Evolutionary conservation across 768 basidiomycete genomes (phyloP), one percentile per base, ranked within the genome.

Genomic region (Lactifluus rugatus): DNA sequence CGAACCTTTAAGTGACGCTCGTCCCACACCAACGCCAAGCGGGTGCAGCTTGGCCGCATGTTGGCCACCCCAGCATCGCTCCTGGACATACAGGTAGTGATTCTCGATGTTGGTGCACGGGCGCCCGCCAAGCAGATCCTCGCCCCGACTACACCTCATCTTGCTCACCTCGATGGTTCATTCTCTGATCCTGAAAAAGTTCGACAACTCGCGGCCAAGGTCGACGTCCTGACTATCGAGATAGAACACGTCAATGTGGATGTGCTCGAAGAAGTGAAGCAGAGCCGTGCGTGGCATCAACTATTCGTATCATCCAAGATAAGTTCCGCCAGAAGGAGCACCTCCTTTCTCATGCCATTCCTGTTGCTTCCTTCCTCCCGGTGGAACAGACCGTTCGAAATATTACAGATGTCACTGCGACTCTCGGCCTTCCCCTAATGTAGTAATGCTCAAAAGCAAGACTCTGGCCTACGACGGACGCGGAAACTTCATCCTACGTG

Each of bases 41-140:
- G 96, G 96, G 37, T 94, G 95, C 95, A 98, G 72, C 82, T 99
- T 25, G 95, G 95, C 25, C 91, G 95, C 23, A 99, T 99, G 96
- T 80, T 99, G 14, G 89, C 87, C 4, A 85, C 85, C 32, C 84
- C 94, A 0, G 94, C 95, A 3, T 85, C 93, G 2, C 78, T 92
- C 32, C 79, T 98, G 50, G 89, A 93, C 66, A 77, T 96, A 65
- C 81, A 86, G 41, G 74, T 94, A 17, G 71, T 93, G 32, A 82
- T 96, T 62, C 85, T 99, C 36, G 96, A 96, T 67, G 80, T 82
- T 10, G 91, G 90, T 14, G 75, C 79, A n/a, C 69, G 79, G 56
- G 81, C 79, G 0, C 96, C 95, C 0, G 96, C 95, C 9, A 99
- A 98, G 70, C 94, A 95, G 69, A 74, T 95, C 63, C 64, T 89